These are phyloP conservation scores for Ascochyta koolunga DNA, from an alignment of 2,329 filamentous ascomycete genomes.

Conservation along the genomic window DNA sequence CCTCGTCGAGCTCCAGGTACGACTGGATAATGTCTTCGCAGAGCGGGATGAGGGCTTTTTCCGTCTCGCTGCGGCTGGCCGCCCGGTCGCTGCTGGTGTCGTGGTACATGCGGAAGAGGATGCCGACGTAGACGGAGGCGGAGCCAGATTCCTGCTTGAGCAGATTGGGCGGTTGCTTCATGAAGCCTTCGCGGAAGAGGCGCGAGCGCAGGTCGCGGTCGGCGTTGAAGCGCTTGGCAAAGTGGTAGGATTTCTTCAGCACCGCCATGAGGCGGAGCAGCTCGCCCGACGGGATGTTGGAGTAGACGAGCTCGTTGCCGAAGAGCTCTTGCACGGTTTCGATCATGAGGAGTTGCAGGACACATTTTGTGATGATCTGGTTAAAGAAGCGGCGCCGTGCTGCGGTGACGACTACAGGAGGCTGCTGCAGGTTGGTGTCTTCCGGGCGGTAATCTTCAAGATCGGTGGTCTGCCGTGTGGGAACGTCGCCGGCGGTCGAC, in stretches of 20 bases:
- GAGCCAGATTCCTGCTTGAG: conserved; percentile 95
- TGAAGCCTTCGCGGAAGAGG: conserved; percentile 97
- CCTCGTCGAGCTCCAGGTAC: conserved; percentile 87
- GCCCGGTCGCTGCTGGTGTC: conserved; percentile 84
- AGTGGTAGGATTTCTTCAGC: conserved; percentile 94
- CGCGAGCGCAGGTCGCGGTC: conserved; percentile 95
- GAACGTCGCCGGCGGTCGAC: conserved; percentile 37
- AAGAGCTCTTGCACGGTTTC: conserved; percentile 99
- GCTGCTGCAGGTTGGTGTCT: conserved; percentile 71
- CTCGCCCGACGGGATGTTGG: conserved; percentile 87
- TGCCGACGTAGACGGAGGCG: conserved; percentile 92
- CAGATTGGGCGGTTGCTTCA: conserved; percentile 98
- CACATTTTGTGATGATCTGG: conserved; percentile 97
- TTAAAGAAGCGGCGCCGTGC: conserved; percentile 96
- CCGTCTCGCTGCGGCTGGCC: conserved; percentile 79
- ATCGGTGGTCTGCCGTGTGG: conserved; percentile 49
- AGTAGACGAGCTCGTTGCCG: conserved; percentile 93
- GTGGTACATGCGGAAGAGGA: conserved; percentile 96
- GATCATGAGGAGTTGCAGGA: conserved; percentile 97
- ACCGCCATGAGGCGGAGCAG: conserved; percentile 91
- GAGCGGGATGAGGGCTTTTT: conserved; percentile 88
- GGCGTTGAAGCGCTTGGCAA: conserved; percentile 96
- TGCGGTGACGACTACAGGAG: conserved; percentile 89
- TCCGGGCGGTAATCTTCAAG: conserved; percentile 89
- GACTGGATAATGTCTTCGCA: conserved; percentile 92